Evolutionary conservation across 2,329 filamentous ascomycete species (phyloP).

Genomic region (Diaporthe amygdali): DNA sequence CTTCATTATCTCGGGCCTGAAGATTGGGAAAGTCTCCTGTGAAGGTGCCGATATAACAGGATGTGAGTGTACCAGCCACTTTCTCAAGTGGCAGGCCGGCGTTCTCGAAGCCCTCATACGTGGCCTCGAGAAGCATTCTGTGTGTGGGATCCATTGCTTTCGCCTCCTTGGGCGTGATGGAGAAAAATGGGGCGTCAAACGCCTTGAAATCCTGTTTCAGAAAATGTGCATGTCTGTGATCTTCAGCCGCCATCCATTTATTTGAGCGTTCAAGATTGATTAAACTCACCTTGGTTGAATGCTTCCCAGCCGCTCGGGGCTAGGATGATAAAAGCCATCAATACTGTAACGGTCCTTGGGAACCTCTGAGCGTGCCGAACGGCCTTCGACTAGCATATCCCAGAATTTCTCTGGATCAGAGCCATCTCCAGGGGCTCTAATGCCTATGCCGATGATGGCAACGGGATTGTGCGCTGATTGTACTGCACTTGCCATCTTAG

Average conservation of each 20-base stretch:
- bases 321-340: constrained; percentile 57
- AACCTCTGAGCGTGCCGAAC: constrained; percentile 35
- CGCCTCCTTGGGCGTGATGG: constrained; percentile 71
- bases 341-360: constrained; percentile 68
- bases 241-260: no score
- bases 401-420: constrained; percentile 11
- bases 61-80: constrained; percentile 36
- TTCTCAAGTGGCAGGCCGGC: constrained; percentile 38
- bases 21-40: constrained; percentile 38
- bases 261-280: no score
- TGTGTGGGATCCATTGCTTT: constrained; percentile 71
- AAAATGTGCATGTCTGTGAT: constrained; percentile 34
- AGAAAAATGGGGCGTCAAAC: constrained; percentile 58
- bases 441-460: constrained; percentile 24
- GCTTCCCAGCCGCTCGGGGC: constrained; percentile 6
- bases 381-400: constrained; percentile 8
- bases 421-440: constrained; percentile 21
- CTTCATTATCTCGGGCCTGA: constrained; percentile 31
- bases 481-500: no score
- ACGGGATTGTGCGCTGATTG: background rate
- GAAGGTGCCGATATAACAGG: constrained; percentile 44
- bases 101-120: constrained; percentile 69
- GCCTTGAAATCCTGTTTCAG: constrained; percentile 37
- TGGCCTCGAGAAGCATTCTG: constrained; percentile 65
- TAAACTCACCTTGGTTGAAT: background rate